A percentile compares a stretch with the other conserved stretches of the same genome.
phyloP scores from a whole-genome alignment of 768 basidiomycete genomes.

The Mrakia hoshinonis region DNA sequence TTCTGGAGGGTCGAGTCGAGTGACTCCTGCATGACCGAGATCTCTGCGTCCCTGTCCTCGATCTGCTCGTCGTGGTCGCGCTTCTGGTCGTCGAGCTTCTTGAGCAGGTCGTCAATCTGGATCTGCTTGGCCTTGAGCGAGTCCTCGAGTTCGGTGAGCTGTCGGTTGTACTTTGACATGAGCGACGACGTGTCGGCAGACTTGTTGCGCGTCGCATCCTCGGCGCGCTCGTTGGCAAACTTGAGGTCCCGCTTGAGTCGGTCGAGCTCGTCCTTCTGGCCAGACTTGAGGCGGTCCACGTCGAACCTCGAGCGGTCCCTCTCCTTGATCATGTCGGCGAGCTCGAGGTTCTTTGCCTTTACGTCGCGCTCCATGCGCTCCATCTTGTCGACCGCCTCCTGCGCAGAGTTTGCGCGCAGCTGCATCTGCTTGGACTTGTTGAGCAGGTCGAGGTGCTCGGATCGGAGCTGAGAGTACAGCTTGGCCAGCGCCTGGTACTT shows the following conservation, averaged over 20 bases:
- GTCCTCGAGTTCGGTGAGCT: conserved; percentile 91
- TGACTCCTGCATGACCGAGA: conserved; percentile 86
- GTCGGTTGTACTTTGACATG: conserved; percentile 87
- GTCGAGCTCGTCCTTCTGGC: conserved; percentile 91
- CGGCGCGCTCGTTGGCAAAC: conserved; percentile 96
- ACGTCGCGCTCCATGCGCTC: conserved; percentile 97
- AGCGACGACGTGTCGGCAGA: conserved; percentile 83
- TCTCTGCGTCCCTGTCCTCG: conserved; percentile 96
- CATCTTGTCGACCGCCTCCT: conserved; percentile 96
- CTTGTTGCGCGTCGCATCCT: conserved; percentile 83
- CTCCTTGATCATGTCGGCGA: conserved; percentile 98
- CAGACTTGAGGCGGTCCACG: conserved; percentile 79
- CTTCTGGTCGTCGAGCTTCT: conserved; percentile 64
- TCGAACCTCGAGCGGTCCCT: conserved; percentile 93
- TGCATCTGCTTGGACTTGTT: conserved; percentile 95
- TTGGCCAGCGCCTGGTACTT: conserved; percentile 99
- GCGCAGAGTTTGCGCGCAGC: conserved; percentile 93
- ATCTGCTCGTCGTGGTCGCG: conserved; percentile 70
- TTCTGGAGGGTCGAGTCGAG: conserved; percentile 87
- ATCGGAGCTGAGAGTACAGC: conserved; percentile 93
- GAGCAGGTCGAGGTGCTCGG: conserved; percentile 94
- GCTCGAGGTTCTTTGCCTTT: conserved; percentile 95
- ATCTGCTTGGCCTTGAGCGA: conserved; percentile 91
- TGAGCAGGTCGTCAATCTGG: conserved; percentile 85
- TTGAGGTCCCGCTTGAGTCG: conserved; percentile 80